These are phyloP conservation scores for Agaricus subrufescens DNA, from an alignment of 768 basidiomycete genomes.

Conservation along the genomic window DNA sequence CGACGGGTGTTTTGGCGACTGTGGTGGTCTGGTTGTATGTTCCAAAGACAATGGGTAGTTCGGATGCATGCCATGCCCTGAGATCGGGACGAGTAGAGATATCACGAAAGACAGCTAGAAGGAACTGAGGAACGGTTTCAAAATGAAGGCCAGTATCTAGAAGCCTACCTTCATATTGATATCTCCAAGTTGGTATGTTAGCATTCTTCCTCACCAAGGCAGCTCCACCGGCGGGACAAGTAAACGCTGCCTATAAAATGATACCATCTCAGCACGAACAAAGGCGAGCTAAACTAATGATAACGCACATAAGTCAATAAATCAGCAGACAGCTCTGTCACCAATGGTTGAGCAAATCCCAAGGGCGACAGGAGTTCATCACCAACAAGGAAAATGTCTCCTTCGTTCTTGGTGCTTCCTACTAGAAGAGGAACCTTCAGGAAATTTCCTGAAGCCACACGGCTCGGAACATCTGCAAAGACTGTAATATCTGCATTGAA, in stretches of 20 bases:
- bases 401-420: conserved; percentile 30
- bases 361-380: conserved; percentile 20
- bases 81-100: conserved; percentile 27
- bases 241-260: conserved; percentile 19
- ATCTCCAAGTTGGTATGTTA: conserved; percentile 24
- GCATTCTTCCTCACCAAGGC: conserved; percentile 23
- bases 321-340: conserved; percentile 25
- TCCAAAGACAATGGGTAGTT: conserved; percentile 35
- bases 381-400: conserved; percentile 27
- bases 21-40: conserved; percentile 23
- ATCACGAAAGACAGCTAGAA: conserved; percentile 28
- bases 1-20: conserved; percentile 17
- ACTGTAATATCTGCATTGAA: conserved; percentile 23
- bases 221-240: conserved; percentile 25
- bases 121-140: neutral
- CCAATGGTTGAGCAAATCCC: conserved; percentile 22
- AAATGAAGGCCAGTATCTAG: neutral
- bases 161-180: conserved; percentile 20
- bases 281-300: neutral
- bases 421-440: conserved; percentile 23
- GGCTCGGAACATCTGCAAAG: conserved; percentile 24
- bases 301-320: conserved; percentile 24
- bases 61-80: conserved; percentile 31
- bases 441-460: conserved; percentile 24
- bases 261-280: neutral